Conservation (phyloP, 2,329 filamentous ascomycete genomes). For the Fusarium succisae region DNA sequence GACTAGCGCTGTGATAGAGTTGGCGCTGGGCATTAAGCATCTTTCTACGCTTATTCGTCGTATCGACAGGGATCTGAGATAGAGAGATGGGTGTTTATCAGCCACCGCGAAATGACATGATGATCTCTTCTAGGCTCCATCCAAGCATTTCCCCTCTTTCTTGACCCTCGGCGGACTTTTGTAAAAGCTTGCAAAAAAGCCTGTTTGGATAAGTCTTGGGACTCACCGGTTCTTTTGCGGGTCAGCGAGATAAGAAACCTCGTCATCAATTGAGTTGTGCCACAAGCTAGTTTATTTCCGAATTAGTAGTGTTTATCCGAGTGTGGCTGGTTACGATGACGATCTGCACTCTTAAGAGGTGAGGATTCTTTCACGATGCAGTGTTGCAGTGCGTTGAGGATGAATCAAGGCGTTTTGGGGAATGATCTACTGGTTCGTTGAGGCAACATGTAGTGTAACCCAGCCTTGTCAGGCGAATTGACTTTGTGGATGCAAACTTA, state of each 20-base stretch:
- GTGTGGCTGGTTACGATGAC: not conserved
- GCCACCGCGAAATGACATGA: slow-evolving; percentile 9
- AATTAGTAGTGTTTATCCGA: not conserved
- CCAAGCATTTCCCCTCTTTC: slow-evolving; percentile 12
- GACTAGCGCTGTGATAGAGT: not conserved
- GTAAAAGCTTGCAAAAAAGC: not conserved
- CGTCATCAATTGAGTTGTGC: slow-evolving; percentile 14
- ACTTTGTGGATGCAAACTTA: not conserved
- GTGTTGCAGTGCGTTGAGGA: slow-evolving; percentile 10
- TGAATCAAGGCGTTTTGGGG: not conserved
- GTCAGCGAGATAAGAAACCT: slow-evolving; percentile 21
- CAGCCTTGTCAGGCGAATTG: slow-evolving; percentile 17
- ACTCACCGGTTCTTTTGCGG: slow-evolving; percentile 21
- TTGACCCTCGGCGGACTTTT: not conserved
- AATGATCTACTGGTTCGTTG: slow-evolving; percentile 16
- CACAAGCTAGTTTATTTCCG: not conserved
- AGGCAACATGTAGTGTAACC: slow-evolving; percentile 3
- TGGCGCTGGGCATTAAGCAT: slow-evolving; percentile 23
- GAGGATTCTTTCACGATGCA: not conserved
- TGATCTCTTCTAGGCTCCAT: slow-evolving; percentile 3
- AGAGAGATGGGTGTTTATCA: not conserved
- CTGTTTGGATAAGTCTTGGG: not conserved
- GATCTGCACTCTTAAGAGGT: slow-evolving; percentile 1
- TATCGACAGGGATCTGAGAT: slow-evolving; percentile 11
- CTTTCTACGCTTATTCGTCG: slow-evolving; percentile 32